Base-by-base conservation (phyloP, 75 land plant species). In the Chamaecyparis obtusa region DNA sequence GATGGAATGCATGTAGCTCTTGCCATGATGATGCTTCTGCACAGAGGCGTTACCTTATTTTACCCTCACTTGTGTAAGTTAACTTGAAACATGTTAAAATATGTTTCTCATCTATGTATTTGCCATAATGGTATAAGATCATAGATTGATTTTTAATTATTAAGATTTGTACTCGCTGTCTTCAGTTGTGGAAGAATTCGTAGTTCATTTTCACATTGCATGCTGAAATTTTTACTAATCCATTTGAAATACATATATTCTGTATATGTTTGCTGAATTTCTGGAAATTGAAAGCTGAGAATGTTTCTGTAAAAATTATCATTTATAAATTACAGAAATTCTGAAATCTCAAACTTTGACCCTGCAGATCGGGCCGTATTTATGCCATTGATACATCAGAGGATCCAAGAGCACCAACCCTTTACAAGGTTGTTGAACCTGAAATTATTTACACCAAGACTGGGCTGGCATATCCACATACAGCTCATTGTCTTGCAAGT, bases 1-100 rank as follows among this genome's bases (percentile, higher is more conserved):
- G 99, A n/a, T 98, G 99, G 99, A 98, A 98, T 90, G 80, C 99
- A 17, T 98, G 99, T 93, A 98, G 99, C 92, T 98, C 99, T 55
- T 98, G 99, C 95, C 90, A 97, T 89, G 96, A 92, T 8, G 93
- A 98, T 87, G 80, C 91, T 13, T 91, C 94, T 19, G 95, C 92
- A n/a, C 72, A 88, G 32, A 89, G 99, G 37, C 99, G 99, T 55
- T 97, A 88, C 76, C 93, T 98, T 46, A 86, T 97, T 79, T 87
- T 98, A 46, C 99, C 99, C 82, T 95, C 99, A 3, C 88, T 98
- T 51, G 77, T 95, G 99, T 98, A 91, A 89, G 95, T 86, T 44
- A 41, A 10, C 51, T 9, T 44, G 11, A 46, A 81, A 13, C 27
- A 19, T 78, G 43, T 43, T 43, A 27, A 11, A 9, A 81, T 46